These are phyloP conservation scores for Globisporangium echinulatum DNA, from an alignment of 352 stramenopile species.

Conservation along the genomic window DNA sequence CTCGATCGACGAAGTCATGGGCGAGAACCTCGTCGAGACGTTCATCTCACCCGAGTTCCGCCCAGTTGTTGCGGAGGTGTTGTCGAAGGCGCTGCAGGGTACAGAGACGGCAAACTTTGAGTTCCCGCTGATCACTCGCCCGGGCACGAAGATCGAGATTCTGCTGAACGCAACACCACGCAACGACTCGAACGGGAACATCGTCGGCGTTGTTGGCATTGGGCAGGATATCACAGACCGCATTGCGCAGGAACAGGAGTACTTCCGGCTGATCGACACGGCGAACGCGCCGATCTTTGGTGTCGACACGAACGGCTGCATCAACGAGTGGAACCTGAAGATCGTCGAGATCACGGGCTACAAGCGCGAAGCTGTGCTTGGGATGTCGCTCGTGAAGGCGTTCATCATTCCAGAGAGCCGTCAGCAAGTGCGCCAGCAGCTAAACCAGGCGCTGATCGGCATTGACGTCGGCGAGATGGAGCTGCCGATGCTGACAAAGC, in stretches of 20 bases:
- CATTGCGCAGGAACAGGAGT: slow-evolving; percentile 68
- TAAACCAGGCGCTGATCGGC: slow-evolving; percentile 77
- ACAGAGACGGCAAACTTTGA: slow-evolving; percentile 87
- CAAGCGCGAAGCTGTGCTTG: slow-evolving; percentile 61
- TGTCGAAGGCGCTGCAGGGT: slow-evolving; percentile 68
- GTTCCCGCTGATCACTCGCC: slow-evolving; percentile 73
- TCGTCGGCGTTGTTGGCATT: slow-evolving; percentile 85
- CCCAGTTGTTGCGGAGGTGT: slow-evolving; percentile 57
- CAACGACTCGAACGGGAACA: slow-evolving; percentile 60
- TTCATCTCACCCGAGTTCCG: slow-evolving; percentile 80
- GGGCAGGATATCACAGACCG: slow-evolving; percentile 78
- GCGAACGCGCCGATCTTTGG: slow-evolving; percentile 83
- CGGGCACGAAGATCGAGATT: slow-evolving; percentile 57
- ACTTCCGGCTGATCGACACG: slow-evolving; percentile 66
- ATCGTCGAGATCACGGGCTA: slow-evolving; percentile 83
- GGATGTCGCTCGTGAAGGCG: slow-evolving; percentile 64
- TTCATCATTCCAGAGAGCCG: slow-evolving; percentile 76
- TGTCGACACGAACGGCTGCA: slow-evolving; percentile 72
- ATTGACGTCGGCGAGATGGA: slow-evolving; percentile 89
- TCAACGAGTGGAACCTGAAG: slow-evolving; percentile 87
- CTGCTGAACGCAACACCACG: slow-evolving; percentile 69
- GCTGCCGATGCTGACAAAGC: slow-evolving; percentile 77
- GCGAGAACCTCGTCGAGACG: slow-evolving; percentile 75
- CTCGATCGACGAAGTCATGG: slow-evolving; percentile 78
- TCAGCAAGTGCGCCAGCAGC: slow-evolving; percentile 53